phyloP scores from a whole-genome alignment of 768 basidiomycete genomes.

The Naganishia vishniacii region DNA sequence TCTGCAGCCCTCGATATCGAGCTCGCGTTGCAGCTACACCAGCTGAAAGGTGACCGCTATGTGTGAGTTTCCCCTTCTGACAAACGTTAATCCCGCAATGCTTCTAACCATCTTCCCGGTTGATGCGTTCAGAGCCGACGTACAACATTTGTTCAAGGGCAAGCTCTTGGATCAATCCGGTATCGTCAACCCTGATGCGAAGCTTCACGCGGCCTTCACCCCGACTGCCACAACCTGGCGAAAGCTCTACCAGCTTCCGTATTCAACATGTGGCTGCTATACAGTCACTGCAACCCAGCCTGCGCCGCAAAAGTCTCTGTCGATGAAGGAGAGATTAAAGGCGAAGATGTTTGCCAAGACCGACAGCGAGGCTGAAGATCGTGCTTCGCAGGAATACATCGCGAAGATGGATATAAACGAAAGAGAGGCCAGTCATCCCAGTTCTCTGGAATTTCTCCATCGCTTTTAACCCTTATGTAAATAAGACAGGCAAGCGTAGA shows the following conservation, averaged over 20 bases:
- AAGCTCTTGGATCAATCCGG: neutral
- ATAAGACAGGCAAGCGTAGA: too few species aligned
- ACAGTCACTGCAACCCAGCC: neutral
- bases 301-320: neutral
- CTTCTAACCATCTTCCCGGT: too few species aligned
- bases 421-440: conserved; percentile 5
- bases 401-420: neutral
- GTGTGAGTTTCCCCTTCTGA: too few species aligned
- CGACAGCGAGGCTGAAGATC: neutral
- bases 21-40: conserved; percentile 8
- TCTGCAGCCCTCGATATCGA: conserved; percentile 5
- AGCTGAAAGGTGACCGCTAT: neutral
- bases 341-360: neutral
- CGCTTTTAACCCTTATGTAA: too few species aligned
- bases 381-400: neutral
- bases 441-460: conserved; percentile 14
- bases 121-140: neutral
- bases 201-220: neutral
- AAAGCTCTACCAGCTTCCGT: neutral
- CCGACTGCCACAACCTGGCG: neutral
- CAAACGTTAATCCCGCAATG: too few species aligned
- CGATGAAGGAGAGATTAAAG: conserved; percentile 3
- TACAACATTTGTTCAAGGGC: neutral
- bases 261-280: conserved; percentile 15
- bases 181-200: neutral